These are phyloP conservation scores for Lentinula sp. DNA, from an alignment of 768 basidiomycete genomes.

Conservation along the genomic window DNA sequence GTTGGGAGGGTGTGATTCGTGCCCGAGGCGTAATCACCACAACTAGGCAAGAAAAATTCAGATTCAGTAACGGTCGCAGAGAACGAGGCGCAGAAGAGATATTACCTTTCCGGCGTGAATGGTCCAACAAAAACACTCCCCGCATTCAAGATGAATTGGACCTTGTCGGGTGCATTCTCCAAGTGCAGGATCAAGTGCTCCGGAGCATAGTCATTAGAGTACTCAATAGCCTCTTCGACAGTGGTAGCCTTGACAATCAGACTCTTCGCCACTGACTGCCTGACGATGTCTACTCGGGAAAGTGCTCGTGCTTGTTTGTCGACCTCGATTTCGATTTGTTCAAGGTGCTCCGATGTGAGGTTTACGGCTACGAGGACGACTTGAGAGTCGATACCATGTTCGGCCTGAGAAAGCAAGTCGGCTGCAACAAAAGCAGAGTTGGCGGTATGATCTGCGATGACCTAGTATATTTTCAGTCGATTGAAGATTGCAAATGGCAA, in stretches of 20 bases:
- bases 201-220: constrained; percentile 97
- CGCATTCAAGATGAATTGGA: constrained; percentile 77
- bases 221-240: constrained; percentile 72
- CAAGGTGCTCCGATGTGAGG: constrained; percentile 55
- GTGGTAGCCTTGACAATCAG: constrained; percentile 72
- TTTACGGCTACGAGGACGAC: constrained; percentile 86
- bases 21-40: constrained; percentile 97
- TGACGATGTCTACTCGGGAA: constrained; percentile 84
- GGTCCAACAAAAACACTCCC: constrained; percentile 96
- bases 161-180: constrained; percentile 56
- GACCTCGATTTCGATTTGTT: constrained; percentile 77
- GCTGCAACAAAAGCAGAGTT: constrained; percentile 92
- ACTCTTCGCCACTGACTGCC: constrained; percentile 84
- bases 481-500: neutral
- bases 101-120: constrained; percentile 91
- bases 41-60: constrained; percentile 40
- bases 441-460: constrained; percentile 86
- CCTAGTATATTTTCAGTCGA: constrained; percentile 38
- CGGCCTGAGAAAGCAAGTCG: constrained; percentile 94
- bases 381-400: constrained; percentile 97
- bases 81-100: constrained; percentile 1
- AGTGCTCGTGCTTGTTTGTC: constrained; percentile 84
- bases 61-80: neutral
- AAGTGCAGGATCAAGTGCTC: constrained; percentile 96
- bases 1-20: constrained; percentile 98